These are phyloP conservation scores for Trypanosoma platydactyli DNA, from an alignment of 208 protist species.

Conservation along the genomic window DNA sequence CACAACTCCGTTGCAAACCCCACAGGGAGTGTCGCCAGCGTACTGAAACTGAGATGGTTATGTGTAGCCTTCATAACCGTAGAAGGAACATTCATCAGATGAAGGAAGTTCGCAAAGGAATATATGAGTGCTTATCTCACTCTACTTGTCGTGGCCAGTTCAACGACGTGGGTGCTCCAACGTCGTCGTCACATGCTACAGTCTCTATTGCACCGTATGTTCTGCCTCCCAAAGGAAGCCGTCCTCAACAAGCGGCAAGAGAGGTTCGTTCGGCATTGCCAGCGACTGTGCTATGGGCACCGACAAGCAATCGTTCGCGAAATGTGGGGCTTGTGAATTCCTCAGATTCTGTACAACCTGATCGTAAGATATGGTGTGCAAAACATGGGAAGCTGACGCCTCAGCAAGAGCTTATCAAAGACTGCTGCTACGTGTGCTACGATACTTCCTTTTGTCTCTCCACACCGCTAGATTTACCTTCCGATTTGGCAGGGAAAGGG, in stretches of 20 bases:
- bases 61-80: slow-evolving; percentile 72
- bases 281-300: slow-evolving; percentile 21
- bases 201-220: background rate
- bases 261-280: slow-evolving; percentile 1
- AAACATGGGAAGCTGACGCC: slow-evolving; percentile 73
- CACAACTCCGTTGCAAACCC: slow-evolving; percentile 58
- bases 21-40: slow-evolving; percentile 64
- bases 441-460: slow-evolving; percentile 74
- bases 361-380: slow-evolving; percentile 73
- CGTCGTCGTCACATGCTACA: background rate
- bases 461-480: slow-evolving; percentile 70
- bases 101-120: slow-evolving; percentile 63
- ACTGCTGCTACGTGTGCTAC: slow-evolving; percentile 78
- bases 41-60: slow-evolving; percentile 32
- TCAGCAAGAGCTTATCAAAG: slow-evolving; percentile 60
- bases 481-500: slow-evolving; percentile 38
- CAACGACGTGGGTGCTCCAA: slow-evolving; percentile 8
- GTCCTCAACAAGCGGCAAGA: slow-evolving; percentile 24
- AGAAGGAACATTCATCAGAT: slow-evolving; percentile 61
- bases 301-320: slow-evolving; percentile 15
- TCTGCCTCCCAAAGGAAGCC: slow-evolving; percentile 17
- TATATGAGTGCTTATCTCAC: slow-evolving; percentile 74
- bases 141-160: slow-evolving; percentile 47
- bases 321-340: slow-evolving; percentile 14
- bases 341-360: slow-evolving; percentile 22